Base-by-base conservation (phyloP, 2,329 filamentous ascomycete genomes). In the Metarhizium humberi region DNA sequence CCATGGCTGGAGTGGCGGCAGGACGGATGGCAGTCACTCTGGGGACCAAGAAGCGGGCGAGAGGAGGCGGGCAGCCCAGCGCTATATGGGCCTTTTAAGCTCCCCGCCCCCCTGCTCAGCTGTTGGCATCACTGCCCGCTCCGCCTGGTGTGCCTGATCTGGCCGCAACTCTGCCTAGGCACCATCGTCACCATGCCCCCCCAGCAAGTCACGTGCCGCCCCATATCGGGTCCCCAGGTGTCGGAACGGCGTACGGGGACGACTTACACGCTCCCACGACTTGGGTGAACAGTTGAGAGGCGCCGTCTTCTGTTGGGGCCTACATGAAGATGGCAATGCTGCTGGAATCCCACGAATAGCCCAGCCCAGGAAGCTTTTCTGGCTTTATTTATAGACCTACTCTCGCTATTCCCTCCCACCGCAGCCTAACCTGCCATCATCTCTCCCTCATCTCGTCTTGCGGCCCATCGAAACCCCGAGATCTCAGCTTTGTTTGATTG, bases 21-120 rank as follows among this genome's bases (percentile, higher is more conserved):
- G 65, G 62, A 62, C 52, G 54, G 51, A 56, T 51, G 32, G 32
- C 40, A 42, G n/a, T 6, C 13, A 18, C 38, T 40, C 38, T 40
- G 38, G 38, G 13, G 14, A 40, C 38, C 38, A 40, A 65, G 63
- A 63, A 58, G 45, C 51, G 57, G 55, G 57, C 66, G 55, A 51
- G 58, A 67, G 67, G 55, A 52, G 68, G 73, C 70, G 74, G 75
- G 77, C 73, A 72, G 69, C 67, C 64, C 67, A 70, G 71, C 69
- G 71, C 73, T 79, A 78, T 81, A 78, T 81, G 78, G 77, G 70
- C 74, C 72, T 74, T 77, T 80, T 77, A 80, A 78, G 79, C 77
- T 72, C 63, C 66, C 68, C 18, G 40, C 51, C 43, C 59, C 62
- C 62, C 63, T 66, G 63, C 56, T 54, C 55, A 56, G 55, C 60